Evolutionary conservation across 345 rosid genomes (phyloP).

Genomic region (Salix brachista): DNA sequence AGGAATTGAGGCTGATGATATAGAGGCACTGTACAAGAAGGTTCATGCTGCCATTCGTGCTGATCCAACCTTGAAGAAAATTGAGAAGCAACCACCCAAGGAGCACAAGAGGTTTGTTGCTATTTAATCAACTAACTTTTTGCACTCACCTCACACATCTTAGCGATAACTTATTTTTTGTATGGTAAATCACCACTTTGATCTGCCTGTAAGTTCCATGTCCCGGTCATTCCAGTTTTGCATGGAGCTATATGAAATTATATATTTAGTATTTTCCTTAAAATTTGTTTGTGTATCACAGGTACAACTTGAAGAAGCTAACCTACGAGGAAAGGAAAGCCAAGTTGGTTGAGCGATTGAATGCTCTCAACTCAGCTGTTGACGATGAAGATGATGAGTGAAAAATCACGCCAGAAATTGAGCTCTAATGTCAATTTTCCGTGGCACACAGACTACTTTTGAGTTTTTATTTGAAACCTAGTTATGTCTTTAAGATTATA

Average conservation of each 20-base stretch:
- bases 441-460: neutral
- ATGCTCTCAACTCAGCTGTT: slow-evolving; percentile 58
- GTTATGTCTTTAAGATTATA: neutral
- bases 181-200: no score
- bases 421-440: neutral
- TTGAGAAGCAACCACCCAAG: slow-evolving; percentile 45
- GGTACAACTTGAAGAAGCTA: slow-evolving; percentile 80
- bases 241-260: neutral
- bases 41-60: slow-evolving; percentile 77
- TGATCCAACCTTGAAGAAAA: slow-evolving; percentile 50
- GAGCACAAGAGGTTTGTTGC: slow-evolving; percentile 60
- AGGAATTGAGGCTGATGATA: slow-evolving; percentile 49
- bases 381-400: slow-evolving; percentile 36
- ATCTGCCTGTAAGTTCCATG: neutral
- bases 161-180: no score
- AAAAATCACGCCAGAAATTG: neutral
- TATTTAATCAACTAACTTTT: neutral
- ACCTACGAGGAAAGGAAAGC: slow-evolving; percentile 81
- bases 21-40: slow-evolving; percentile 62
- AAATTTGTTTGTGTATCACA: slow-evolving; percentile 14
- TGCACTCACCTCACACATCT: no score
- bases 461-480: neutral
- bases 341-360: slow-evolving; percentile 68
- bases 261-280: neutral
- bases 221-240: neutral